Base-by-base conservation (phyloP, 169 alveolate species). In the Theileria luwenshuni region DNA sequence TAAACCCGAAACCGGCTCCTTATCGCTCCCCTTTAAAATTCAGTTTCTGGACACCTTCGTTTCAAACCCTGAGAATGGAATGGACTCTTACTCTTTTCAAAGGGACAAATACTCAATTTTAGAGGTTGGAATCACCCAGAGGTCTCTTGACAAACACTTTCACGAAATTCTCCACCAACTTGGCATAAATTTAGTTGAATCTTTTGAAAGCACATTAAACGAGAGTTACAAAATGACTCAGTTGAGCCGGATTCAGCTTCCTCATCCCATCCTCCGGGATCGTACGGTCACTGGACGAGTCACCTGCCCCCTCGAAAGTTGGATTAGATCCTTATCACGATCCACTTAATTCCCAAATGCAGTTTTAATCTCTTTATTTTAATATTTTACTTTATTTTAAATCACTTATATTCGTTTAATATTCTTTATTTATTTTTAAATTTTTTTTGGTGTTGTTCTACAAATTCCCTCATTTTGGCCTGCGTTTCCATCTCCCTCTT, bases 401-500 rank as follows among this genome's bases (percentile, higher is more conserved):
- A 5, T 59, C 6, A 6, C 38, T 35, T 12, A 1, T 33, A 38
- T 6, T 65, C 48, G 12, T 25, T 3, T 49, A 1, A 42, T 28
- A 2, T 68, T 32, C 5, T 32, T n/a, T 21, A 25, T 68, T 68
- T 51, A n/a, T 30, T 51, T 71, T 58, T 33, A n/a, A 58, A 54
- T 7, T 38, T 10, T 64, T 68, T 45, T 28, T 68, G 21, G 47
- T 68, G 76, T 45, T 68, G 41, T 54, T 65, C 69, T 60, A 81
- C 64, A 30, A 81, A 81, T 72, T 81, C 74, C 51, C 85, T 63
- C 89, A 81, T 81, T 54, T 81, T 74, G 32, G 38, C 63, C 64
- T 81, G 89, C 8, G 85, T 81, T 64, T 81, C 85, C 84, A 81
- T 74, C 68, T 81, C 89, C 19, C 85, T 74, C 23, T 64, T 19